Evolutionary conservation across 164 flowering plant genomes (phyloP).

Genomic region (Vitis amurensis): DNA sequence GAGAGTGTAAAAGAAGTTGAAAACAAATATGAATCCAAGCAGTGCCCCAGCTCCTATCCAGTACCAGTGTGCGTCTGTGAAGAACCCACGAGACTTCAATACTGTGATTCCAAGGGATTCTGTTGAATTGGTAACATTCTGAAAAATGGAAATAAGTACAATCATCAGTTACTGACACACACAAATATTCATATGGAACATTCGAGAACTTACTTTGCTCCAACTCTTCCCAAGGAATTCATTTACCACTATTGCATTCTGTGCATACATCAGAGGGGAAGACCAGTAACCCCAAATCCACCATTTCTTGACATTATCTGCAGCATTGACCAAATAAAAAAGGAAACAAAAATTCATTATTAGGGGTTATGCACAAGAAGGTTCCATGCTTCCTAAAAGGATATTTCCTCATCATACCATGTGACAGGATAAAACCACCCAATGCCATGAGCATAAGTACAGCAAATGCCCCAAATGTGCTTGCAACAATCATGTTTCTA

Average conservation of each 20-base stretch:
- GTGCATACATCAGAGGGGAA: too few relatives aligned
- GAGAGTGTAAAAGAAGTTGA: conserved; percentile 16
- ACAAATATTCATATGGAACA: too few relatives aligned
- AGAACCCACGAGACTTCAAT: conserved; percentile 27
- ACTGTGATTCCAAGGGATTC: conserved; percentile 19
- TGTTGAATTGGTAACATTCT: conserved; percentile 13
- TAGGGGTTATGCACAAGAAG: background rate
- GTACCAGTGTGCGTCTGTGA: conserved; percentile 24
- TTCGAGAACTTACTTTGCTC: too few relatives aligned
- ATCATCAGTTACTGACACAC: background rate
- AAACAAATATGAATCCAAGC: conserved; percentile 16
- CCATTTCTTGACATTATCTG: too few relatives aligned
- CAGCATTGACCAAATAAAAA: background rate
- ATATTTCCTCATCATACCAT: conserved; percentile 14
- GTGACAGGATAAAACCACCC: conserved; percentile 29
- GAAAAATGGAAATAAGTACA: background rate
- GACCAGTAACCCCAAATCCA: too few relatives aligned
- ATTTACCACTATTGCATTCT: too few relatives aligned
- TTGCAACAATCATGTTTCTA: conserved; percentile 30
- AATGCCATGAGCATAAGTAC: conserved; percentile 13
- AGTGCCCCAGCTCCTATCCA: conserved; percentile 30
- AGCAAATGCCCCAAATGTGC: conserved; percentile 25
- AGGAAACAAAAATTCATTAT: background rate
- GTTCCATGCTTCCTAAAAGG: background rate
- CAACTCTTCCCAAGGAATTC: too few relatives aligned